These are phyloP conservation scores for Rubroshorea leprosula DNA, from an alignment of 345 rosid species.

Conservation along the genomic window DNA sequence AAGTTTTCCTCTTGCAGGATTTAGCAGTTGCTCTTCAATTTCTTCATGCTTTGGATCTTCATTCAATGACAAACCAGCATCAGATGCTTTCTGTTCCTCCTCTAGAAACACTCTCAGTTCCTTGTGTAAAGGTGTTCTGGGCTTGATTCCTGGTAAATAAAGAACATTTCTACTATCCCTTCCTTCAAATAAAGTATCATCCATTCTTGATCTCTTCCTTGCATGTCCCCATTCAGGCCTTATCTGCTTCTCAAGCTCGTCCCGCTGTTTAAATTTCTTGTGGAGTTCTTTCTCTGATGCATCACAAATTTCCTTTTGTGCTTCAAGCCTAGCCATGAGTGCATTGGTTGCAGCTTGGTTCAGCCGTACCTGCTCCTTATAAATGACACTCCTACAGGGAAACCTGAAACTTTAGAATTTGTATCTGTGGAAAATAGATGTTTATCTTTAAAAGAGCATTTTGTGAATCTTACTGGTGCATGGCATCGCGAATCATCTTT, in stretches of 20 bases:
- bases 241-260: conserved; percentile 69
- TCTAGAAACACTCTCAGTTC: conserved; percentile 63
- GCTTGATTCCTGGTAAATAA: conserved; percentile 58
- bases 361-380: conserved; percentile 87
- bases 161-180: conserved; percentile 42
- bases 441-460: background rate
- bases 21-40: conserved; percentile 26
- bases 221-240: conserved; percentile 73
- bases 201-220: conserved; percentile 74
- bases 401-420: background rate
- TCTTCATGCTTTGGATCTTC: conserved; percentile 32
- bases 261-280: conserved; percentile 73
- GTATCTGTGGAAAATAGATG: background rate
- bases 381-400: conserved; percentile 73
- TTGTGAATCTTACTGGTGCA: conserved; percentile 80
- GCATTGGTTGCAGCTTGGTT: conserved; percentile 84
- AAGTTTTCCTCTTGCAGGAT: conserved; percentile 19
- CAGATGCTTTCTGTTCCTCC: conserved; percentile 66
- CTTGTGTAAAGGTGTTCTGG: conserved; percentile 47
- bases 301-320: conserved; percentile 86
- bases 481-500: conserved; percentile 97
- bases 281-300: conserved; percentile 86
- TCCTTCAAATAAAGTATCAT: conserved; percentile 45
- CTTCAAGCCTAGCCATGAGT: conserved; percentile 86
- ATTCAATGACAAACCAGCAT: conserved; percentile 27